These are phyloP conservation scores for Corynascus novoguineensis DNA, from an alignment of 495 filamentous ascomycete genomes.

Conservation along the genomic window DNA sequence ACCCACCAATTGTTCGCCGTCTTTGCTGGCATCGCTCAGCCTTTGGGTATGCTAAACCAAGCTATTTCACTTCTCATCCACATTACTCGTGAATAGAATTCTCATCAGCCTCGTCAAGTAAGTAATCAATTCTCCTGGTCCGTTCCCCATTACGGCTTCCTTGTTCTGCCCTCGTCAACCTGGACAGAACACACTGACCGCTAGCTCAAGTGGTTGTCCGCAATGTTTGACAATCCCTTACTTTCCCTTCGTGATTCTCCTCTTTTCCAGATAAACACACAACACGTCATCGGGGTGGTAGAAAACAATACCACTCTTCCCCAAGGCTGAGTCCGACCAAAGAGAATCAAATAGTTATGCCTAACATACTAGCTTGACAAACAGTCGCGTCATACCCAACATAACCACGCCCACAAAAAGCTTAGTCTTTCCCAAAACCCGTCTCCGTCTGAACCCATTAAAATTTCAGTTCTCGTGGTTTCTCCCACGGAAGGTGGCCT, in stretches of 20 bases:
- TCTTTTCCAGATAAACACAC: neutral
- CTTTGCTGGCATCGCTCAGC: neutral
- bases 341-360: neutral
- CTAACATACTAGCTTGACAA: conserved; percentile 6
- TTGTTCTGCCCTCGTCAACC: neutral
- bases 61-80: neutral
- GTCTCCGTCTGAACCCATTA: neutral
- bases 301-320: neutral
- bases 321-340: neutral
- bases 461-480: neutral
- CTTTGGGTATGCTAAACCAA: neutral
- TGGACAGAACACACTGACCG: neutral
- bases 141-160: neutral
- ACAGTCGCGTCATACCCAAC: neutral
- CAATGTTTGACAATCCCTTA: neutral
- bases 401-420: neutral
- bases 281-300: neutral
- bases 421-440: neutral
- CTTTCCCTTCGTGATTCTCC: neutral
- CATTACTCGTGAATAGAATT: neutral
- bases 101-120: neutral
- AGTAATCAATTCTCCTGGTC: neutral
- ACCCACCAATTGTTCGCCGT: neutral
- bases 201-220: neutral
- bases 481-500: neutral